These are phyloP conservation scores for Crithidia thermophila DNA, from an alignment of 208 protist genomes.

Conservation along the genomic window DNA sequence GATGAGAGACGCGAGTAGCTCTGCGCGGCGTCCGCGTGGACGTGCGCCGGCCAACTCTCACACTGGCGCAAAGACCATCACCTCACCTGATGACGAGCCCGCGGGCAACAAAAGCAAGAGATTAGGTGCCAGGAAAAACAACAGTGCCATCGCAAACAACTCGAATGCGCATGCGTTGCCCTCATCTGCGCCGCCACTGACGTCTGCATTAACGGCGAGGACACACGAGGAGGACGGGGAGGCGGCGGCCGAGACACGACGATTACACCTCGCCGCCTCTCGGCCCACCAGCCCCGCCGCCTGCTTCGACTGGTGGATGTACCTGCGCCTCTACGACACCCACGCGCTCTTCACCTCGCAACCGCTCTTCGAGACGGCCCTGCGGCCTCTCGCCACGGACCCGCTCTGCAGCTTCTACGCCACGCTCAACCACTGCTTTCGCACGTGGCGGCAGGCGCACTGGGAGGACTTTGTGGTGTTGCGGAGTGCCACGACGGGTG, in stretches of 20 bases:
- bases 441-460: constrained; percentile 32
- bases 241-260: constrained; percentile 6
- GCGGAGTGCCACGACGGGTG: neutral
- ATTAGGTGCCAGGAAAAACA: too few relatives aligned
- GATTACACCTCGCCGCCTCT: neutral
- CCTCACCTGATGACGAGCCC: too few relatives aligned
- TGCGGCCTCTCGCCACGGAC: constrained; percentile 29
- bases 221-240: too few relatives aligned
- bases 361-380: constrained; percentile 20
- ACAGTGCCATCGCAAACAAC: too few relatives aligned
- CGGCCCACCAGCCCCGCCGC: constrained; percentile 17
- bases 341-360: constrained; percentile 35
- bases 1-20: too few relatives aligned
- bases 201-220: too few relatives aligned
- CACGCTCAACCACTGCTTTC: constrained; percentile 30
- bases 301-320: constrained; percentile 40
- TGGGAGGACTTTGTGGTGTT: constrained; percentile 34
- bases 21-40: too few relatives aligned
- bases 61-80: too few relatives aligned
- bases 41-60: too few relatives aligned
- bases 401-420: constrained; percentile 32
- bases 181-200: neutral
- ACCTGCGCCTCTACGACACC: constrained; percentile 26
- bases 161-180: neutral
- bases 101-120: too few relatives aligned